Base-by-base conservation (phyloP, 192 early-diverging fungal species). In the Gaertneriomyces sp. region DNA sequence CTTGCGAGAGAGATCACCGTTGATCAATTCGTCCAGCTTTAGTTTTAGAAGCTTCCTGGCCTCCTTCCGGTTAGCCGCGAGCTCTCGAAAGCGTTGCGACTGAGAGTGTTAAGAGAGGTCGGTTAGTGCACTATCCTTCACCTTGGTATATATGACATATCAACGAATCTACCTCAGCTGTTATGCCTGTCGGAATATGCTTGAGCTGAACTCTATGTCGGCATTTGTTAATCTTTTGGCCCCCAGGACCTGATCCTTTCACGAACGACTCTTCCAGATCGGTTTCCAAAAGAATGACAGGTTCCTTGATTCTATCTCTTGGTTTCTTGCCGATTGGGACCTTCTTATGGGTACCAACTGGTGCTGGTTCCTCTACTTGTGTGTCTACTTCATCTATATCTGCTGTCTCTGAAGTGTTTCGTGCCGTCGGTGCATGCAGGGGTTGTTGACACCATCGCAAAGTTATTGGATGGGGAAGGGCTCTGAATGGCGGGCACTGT, bases 221-320 rank as follows among this genome's bases (percentile, higher is more conserved):
- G 14, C 52, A 58, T 59, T 77, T 81, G 68, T 81, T 81, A 63
- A 81, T 76, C 42, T 74, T 74, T 56, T 81, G 79, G 1, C 79
- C 79, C 39, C 79, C 79, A 39, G 73, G 70, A 4, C 79, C 79
- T 12, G 60, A 56, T 38, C 79, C 79, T 50, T 72, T 74, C 19
- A 77, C 67, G 41, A 81, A 81, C 9, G 33, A 45, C 74, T 81
- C 79, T 49, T 76, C 60, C 38, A 81, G 51, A 20, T 81, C 73
- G 19, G 17, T 47, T 46, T 81, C 79, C 25, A 63, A 17, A 7
- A 81, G 73, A 10, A 53, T 51, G 25, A 79, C 60, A 17, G 57
- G 62, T 20, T 55, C 25, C 25, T 33, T 33, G 25, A 33, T 33
- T 33, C 25, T 33, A 33, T 33, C 25, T 59, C 6, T 25, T 53